phyloP scores from a whole-genome alignment of 2,329 filamentous ascomycete species.

The Blastomyces gilchristii region DNA sequence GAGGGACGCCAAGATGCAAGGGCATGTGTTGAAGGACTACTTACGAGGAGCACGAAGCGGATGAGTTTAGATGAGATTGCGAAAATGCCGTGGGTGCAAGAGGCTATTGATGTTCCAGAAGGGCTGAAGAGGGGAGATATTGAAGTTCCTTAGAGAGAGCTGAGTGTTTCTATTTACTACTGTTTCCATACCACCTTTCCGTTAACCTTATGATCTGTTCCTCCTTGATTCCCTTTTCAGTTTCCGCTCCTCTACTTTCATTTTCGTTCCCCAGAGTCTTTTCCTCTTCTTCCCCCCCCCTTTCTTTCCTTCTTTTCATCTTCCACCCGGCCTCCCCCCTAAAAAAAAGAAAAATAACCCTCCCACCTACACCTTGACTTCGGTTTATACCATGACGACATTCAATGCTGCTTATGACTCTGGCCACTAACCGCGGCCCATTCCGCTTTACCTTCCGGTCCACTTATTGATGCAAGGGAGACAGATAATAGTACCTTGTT shows the following conservation, averaged over 20 bases:
- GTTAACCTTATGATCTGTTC: neutral
- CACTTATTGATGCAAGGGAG: neutral
- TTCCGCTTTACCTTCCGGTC: neutral
- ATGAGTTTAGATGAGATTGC: constrained; percentile 66
- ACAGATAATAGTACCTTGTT: neutral
- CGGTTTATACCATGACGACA: neutral
- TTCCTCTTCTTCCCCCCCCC: constrained; percentile 10
- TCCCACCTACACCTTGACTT: neutral
- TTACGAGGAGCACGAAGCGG: constrained; percentile 71
- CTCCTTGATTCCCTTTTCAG: neutral
- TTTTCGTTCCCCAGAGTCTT: neutral
- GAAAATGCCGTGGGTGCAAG: constrained; percentile 62
- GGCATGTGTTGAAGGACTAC: constrained; percentile 68
- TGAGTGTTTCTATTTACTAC: constrained; percentile 1
- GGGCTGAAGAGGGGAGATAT: constrained; percentile 45
- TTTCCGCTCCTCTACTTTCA: too few species aligned
- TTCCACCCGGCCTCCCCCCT: too few species aligned
- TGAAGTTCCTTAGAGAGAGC: constrained; percentile 32
- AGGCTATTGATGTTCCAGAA: constrained; percentile 58
- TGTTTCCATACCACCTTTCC: neutral
- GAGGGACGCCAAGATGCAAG: constrained; percentile 63
- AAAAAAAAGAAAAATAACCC: too few species aligned
- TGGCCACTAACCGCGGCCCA: neutral
- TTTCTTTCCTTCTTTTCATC: constrained; percentile 3
- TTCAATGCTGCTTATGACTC: neutral